Evolutionary conservation across 2,329 filamentous ascomycete species (phyloP), one percentile per base, ranked within the genome.

Genomic region (Clarireedia monteithiana): DNA sequence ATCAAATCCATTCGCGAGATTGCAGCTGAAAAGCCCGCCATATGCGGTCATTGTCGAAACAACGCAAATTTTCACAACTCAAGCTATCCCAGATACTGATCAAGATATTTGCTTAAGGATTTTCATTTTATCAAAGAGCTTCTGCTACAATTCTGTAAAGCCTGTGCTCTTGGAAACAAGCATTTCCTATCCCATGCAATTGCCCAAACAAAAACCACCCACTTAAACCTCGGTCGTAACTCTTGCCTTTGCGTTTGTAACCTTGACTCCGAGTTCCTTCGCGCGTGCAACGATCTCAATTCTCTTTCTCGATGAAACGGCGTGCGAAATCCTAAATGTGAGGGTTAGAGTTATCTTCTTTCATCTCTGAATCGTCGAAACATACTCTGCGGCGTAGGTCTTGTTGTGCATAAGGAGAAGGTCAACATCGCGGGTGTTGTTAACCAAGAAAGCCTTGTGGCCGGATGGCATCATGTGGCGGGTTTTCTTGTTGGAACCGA

Each of bases 391-490:
- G 75, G 94, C 94, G 80, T 89, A 96, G 77, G 91, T 95, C 76
- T 88, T 87, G 89, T 97, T 97, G 88, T 99, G 94, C 94, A 99
- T 99, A 71, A 99, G 83, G 72, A 99, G 86, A 63, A 99, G 88
- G 78, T 99, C 92, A 72, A 99, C 86, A 70, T 99, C 94, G 75
- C 86, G 84, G 77, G 84, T 77, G 84, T 99, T 99, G 86, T 87
- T 90, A 80, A 99, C 94, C 74, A 97, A 85, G 88, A 99, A 99
- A 67, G 92, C 89, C 86, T 96, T 97, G 88, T 97, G 92, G 80
- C 94, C 94, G 71, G 91, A 96, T 75, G 94, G 94, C 83, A 91
- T 95, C 86, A 97, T 86, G 84, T 95, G 92, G 73, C 89, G 86
- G 74, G 94, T 99, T 86, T 97, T 97, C 85, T 90, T 95, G 89